These are phyloP conservation scores for Fusarium sp. DNA, from an alignment of 2,329 filamentous ascomycete species.

Conservation along the genomic window DNA sequence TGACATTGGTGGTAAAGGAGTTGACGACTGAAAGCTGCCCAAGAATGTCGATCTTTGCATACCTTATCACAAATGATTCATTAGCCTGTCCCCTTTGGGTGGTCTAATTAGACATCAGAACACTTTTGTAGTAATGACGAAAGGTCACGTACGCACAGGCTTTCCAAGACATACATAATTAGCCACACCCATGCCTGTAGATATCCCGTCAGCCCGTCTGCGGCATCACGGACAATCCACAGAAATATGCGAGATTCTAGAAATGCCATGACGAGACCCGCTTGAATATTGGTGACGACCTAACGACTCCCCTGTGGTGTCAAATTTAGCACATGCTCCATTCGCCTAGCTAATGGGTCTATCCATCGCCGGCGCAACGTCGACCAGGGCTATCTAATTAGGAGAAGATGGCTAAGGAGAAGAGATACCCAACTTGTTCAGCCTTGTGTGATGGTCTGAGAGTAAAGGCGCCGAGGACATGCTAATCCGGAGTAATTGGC, in stretches of 20 bases:
- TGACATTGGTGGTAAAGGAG: no score
- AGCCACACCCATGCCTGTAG: not conserved
- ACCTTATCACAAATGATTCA: conserved; percentile 35
- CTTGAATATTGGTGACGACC: conserved; percentile 33
- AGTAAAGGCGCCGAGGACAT: not conserved
- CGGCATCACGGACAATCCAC: conserved; percentile 22
- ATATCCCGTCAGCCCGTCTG: not conserved
- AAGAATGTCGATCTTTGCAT: conserved; percentile 26
- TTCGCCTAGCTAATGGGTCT: conserved; percentile 28
- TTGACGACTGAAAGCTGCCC: not conserved
- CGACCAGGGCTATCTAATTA: conserved; percentile 35
- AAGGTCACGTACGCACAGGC: not conserved
- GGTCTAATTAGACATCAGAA: conserved; percentile 26
- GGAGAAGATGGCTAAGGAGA: conserved; percentile 16
- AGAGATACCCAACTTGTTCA: conserved; percentile 24
- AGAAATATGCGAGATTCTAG: conserved; percentile 23
- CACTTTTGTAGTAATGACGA: not conserved
- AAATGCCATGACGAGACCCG: conserved; percentile 38
- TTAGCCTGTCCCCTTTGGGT: conserved; percentile 7
- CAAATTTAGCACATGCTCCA: conserved; percentile 46
- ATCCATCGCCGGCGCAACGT: conserved; percentile 33
- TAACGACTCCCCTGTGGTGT: conserved; percentile 40
- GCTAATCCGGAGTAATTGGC: conserved; percentile 31
- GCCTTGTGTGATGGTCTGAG: conserved; percentile 21
- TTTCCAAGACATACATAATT: conserved; percentile 10